These are phyloP conservation scores for Saprolegnia diclina DNA, from an alignment of 352 stramenopile genomes.

Conservation along the genomic window DNA sequence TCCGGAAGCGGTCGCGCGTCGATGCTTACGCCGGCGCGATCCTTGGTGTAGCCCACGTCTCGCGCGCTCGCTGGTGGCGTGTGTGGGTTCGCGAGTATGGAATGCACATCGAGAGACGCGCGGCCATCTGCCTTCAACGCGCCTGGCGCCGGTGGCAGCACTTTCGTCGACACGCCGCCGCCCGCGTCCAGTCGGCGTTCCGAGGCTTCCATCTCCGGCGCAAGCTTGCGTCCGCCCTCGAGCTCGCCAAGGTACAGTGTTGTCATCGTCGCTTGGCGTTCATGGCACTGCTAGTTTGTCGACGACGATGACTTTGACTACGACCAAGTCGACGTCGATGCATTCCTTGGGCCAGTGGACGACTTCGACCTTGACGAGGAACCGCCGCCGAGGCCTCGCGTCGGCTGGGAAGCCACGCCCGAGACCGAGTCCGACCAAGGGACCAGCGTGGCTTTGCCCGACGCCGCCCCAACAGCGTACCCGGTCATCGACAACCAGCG, in stretches of 20 bases:
- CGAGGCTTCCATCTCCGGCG: slow-evolving; percentile 57
- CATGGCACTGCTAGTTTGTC: slow-evolving; percentile 3
- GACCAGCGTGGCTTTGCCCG: not conserved
- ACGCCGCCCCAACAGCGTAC: too few species aligned
- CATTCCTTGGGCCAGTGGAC: slow-evolving; percentile 46
- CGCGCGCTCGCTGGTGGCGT: not conserved
- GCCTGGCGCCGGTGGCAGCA: not conserved
- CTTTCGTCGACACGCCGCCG: slow-evolving; percentile 30
- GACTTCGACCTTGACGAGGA: slow-evolving; percentile 34
- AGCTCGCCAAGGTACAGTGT: slow-evolving; percentile 37
- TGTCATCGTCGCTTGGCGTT: not conserved
- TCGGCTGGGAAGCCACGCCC: not conserved
- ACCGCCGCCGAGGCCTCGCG: not conserved
- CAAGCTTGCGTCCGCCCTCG: slow-evolving; percentile 57
- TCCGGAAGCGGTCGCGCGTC: not conserved
- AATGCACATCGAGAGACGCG: not conserved
- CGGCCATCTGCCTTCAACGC: slow-evolving; percentile 2
- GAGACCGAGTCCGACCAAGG: not conserved
- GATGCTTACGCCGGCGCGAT: too few species aligned
- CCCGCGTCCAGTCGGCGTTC: slow-evolving; percentile 58
- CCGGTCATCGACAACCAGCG: not conserved
- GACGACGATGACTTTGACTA: slow-evolving; percentile 35
- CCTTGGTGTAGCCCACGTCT: too few species aligned
- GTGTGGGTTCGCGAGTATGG: not conserved
- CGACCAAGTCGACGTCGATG: slow-evolving; percentile 50